Percentiles rank a stretch among this genome's conserved stretches.
Evolutionary conservation across 306 rosid genomes (phyloP).

Genomic region (Medicago ruthenica): DNA sequence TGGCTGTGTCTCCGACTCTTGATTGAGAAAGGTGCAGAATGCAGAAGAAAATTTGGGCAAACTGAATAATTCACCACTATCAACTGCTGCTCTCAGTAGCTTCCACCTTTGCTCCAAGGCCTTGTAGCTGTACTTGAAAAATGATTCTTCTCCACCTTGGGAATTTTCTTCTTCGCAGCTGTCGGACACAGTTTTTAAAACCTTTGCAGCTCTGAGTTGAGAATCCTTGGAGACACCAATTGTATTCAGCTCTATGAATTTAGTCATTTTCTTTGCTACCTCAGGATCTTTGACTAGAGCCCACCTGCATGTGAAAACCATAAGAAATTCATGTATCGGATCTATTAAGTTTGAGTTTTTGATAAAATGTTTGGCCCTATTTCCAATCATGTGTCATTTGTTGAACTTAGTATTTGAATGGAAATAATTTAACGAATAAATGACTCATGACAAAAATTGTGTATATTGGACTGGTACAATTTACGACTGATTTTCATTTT

Average conservation of each 20-base stretch:
- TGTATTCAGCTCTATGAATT: slow-evolving; percentile 74
- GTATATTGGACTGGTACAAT: not conserved
- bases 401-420: not conserved
- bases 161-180: slow-evolving; percentile 47
- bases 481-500: not conserved
- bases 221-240: slow-evolving; percentile 96
- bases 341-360: not conserved
- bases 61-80: slow-evolving; percentile 52
- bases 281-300: slow-evolving; percentile 79
- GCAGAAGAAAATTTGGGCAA: slow-evolving; percentile 58
- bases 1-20: slow-evolving; percentile 60
- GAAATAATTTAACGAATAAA: too few relatives aligned
- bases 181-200: slow-evolving; percentile 61
- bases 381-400: not conserved
- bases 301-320: slow-evolving; percentile 59
- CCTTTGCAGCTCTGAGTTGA: slow-evolving; percentile 84
- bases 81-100: slow-evolving; percentile 59
- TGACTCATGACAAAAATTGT: not conserved
- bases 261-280: slow-evolving; percentile 75
- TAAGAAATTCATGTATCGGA: not conserved
- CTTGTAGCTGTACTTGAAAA: slow-evolving; percentile 59
- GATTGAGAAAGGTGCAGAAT: slow-evolving; percentile 60
- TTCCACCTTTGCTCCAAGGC: slow-evolving; percentile 74
- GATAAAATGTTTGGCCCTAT: not conserved
- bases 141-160: slow-evolving; percentile 44